Conservation (phyloP, 352 stramenopile genomes). For the Pythium scleroteichum region DNA sequence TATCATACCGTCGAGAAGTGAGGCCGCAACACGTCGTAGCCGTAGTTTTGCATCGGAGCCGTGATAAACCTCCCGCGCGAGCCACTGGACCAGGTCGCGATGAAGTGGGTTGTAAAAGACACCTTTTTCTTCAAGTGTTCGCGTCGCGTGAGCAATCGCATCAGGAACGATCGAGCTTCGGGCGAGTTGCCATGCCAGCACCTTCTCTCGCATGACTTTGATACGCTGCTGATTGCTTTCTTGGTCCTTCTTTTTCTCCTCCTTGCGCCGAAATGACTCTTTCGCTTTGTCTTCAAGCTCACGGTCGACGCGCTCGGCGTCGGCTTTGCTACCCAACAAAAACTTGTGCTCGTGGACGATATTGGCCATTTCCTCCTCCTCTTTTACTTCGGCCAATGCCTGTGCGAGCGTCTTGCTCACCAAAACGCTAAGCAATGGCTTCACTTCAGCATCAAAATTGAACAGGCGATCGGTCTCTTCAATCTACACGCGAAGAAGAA, state of each 20-base stretch:
- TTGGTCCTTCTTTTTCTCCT: constrained; percentile 47
- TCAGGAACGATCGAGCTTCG: constrained; percentile 42
- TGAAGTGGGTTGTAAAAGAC: constrained; percentile 73
- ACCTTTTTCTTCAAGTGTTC: constrained; percentile 40
- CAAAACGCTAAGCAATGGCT: constrained; percentile 71
- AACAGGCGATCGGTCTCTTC: constrained; percentile 71
- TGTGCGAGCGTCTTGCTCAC: constrained; percentile 86
- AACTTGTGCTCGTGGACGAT: constrained; percentile 42
- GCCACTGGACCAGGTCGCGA: constrained; percentile 47
- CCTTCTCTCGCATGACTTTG: constrained; percentile 51
- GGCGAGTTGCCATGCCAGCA: constrained; percentile 62
- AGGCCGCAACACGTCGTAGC: constrained; percentile 34
- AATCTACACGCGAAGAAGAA: constrained; percentile 45
- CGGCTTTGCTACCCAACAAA: constrained; percentile 46
- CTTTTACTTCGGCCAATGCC: constrained; percentile 69
- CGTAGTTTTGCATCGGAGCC: constrained; percentile 44
- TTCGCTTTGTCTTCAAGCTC: constrained; percentile 60
- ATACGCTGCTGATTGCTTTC: constrained; percentile 40
- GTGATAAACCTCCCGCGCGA: constrained; percentile 42
- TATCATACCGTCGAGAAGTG: constrained; percentile 48
- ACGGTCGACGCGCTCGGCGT: constrained; percentile 40
- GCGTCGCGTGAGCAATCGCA: constrained; percentile 33
- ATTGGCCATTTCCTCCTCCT: constrained; percentile 66
- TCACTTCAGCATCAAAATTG: constrained; percentile 80
- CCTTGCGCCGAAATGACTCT: constrained; percentile 48